Conservation (phyloP, 116 monocot genomes). For the Phalaenopsis hybrid region DNA sequence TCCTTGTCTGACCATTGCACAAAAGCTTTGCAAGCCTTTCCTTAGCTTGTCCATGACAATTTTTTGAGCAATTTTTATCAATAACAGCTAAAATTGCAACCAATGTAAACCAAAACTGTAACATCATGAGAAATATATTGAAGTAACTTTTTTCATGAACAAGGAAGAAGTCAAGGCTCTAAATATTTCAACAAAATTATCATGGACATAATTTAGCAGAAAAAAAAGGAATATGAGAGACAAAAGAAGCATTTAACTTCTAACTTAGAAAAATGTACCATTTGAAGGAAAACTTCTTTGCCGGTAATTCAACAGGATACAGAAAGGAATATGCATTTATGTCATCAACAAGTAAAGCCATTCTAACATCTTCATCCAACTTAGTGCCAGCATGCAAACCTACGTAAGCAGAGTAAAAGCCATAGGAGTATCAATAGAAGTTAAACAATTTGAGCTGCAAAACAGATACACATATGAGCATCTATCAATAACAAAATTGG, state of each 20-base stretch:
- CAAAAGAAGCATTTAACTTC: neutral
- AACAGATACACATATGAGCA: too few relatives aligned
- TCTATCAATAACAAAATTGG: neutral
- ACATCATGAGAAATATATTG: neutral
- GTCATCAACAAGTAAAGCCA: conserved; percentile 58
- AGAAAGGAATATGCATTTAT: conserved; percentile 83
- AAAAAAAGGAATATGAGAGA: neutral
- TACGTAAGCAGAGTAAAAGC: conserved; percentile 14
- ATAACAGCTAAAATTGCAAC: neutral
- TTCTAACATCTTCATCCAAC: conserved; percentile 59
- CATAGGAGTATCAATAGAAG: neutral
- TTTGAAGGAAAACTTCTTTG: conserved; percentile 68
- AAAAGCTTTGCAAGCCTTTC: neutral
- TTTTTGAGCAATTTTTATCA: neutral
- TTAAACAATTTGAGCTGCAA: neutral
- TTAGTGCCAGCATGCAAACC: conserved; percentile 44
- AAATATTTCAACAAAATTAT: too few relatives aligned
- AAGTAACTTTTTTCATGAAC: too few relatives aligned
- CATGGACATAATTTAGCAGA: too few relatives aligned
- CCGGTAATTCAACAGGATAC: conserved; percentile 63
- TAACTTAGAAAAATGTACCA: conserved; percentile 37
- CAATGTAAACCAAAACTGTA: neutral
- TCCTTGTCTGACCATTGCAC: neutral
- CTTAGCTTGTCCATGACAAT: neutral
- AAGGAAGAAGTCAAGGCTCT: too few relatives aligned